These are phyloP conservation scores for Chalaropsis thielavioides DNA, from an alignment of 2,329 filamentous ascomycete genomes.

Conservation along the genomic window DNA sequence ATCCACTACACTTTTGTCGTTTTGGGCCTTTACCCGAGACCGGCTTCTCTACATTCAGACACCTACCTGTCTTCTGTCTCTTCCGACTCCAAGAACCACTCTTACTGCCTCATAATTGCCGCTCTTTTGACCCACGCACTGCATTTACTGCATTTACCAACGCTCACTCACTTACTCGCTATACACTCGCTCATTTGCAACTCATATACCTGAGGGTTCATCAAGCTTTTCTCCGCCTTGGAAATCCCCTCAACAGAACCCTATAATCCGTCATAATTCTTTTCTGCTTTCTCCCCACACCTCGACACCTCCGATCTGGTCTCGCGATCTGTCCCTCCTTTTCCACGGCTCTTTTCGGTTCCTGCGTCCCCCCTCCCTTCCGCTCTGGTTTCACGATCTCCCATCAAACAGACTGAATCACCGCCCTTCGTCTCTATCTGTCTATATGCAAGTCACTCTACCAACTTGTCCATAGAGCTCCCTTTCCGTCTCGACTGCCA, in stretches of 20 bases:
- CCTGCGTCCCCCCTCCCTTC: neutral
- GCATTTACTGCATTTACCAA: neutral
- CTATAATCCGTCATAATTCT: conserved; percentile 1
- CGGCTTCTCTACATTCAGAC: conserved; percentile 18
- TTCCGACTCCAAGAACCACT: neutral
- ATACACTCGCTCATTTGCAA: neutral
- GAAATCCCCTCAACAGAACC: conserved; percentile 14
- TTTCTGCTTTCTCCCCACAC: neutral
- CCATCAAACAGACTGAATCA: neutral
- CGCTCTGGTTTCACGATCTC: conserved; percentile 5
- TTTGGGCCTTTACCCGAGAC: neutral
- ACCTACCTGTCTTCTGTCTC: neutral
- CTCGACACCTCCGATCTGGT: conserved; percentile 14
- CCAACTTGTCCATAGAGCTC: neutral
- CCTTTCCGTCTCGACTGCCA: neutral
- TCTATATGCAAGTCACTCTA: neutral
- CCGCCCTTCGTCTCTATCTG: neutral
- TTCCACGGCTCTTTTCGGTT: conserved; percentile 2
- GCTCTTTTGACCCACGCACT: neutral
- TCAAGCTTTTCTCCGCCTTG: neutral
- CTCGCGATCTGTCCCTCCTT: conserved; percentile 19
- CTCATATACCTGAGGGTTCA: neutral
- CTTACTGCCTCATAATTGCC: neutral
- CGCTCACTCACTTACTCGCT: neutral
- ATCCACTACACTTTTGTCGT: conserved; percentile 3